Evolutionary conservation across 2,329 filamentous ascomycete species (phyloP).

Genomic region (Colletotrichum echinochloae): DNA sequence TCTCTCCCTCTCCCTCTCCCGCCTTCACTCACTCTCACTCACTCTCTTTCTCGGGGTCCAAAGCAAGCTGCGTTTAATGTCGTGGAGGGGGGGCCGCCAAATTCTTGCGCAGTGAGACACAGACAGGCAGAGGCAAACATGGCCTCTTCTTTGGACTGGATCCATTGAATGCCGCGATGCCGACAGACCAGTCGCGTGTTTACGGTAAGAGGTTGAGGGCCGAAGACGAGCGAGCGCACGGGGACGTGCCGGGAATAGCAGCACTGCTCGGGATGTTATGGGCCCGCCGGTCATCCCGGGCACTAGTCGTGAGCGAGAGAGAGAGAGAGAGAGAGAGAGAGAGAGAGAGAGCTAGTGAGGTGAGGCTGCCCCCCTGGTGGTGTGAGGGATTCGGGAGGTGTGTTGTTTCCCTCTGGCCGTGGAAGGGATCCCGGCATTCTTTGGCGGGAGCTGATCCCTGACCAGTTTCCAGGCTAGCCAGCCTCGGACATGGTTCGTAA

Average conservation of each 20-base stretch:
- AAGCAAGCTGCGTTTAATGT: not conserved
- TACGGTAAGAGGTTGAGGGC: slow-evolving; percentile 6
- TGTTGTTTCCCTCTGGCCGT: slow-evolving; percentile 19
- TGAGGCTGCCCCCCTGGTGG: not conserved
- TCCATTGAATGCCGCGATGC: slow-evolving; percentile 24
- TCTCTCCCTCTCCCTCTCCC: not conserved
- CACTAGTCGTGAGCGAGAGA: not conserved
- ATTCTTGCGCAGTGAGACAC: not conserved
- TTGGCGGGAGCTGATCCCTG: slow-evolving; percentile 12
- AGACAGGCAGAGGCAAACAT: not conserved
- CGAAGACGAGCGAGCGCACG: slow-evolving; percentile 20
- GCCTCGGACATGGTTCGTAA: slow-evolving; percentile 7
- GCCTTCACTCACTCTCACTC: too few species aligned
- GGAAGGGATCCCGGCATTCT: slow-evolving; percentile 7
- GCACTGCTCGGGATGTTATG: not conserved
- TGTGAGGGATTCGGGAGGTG: slow-evolving; percentile 2
- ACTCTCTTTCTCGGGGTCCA: not conserved
- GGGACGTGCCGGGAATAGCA: slow-evolving; percentile 32
- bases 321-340: not conserved
- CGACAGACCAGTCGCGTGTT: slow-evolving; percentile 31
- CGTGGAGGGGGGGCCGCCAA: not conserved
- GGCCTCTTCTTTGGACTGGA: not conserved
- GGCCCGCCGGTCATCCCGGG: not conserved
- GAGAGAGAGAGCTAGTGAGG: not conserved
- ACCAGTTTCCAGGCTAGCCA: not conserved